Conservation (phyloP, 768 basidiomycete genomes). For the Psilocybe azurescens region DNA sequence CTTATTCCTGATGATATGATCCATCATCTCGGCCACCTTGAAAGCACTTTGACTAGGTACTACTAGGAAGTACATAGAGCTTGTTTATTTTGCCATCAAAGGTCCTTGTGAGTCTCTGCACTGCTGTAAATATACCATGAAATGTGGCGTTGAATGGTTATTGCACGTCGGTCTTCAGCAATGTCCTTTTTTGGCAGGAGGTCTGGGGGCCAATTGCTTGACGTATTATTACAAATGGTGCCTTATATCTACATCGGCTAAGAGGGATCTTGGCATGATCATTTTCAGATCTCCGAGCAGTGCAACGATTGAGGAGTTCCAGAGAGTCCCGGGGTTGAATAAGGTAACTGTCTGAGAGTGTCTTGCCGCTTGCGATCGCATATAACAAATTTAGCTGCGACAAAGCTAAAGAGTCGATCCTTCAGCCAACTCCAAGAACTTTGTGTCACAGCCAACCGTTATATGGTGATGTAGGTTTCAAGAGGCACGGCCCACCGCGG, state of each 20-base stretch:
- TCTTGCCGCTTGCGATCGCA: neutral
- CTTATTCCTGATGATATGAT: neutral
- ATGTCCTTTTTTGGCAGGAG: neutral
- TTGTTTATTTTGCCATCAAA: too few species aligned
- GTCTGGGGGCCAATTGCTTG: neutral
- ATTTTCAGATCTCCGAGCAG: neutral
- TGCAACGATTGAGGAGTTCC: neutral
- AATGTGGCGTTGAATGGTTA: too few species aligned
- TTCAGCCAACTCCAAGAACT: neutral
- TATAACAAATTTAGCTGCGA: neutral
- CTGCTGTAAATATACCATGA: too few species aligned
- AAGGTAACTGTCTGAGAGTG: neutral
- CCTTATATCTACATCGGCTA: neutral
- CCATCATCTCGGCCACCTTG: neutral
- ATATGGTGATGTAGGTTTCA: neutral
- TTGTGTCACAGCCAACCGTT: neutral
- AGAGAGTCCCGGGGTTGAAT: neutral
- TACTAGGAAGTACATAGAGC: too few species aligned
- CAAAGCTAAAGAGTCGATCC: neutral
- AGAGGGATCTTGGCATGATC: neutral
- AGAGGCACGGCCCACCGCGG: neutral
- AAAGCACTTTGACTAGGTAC: neutral
- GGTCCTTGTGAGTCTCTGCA: too few species aligned
- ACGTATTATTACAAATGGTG: neutral
- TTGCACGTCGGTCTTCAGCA: neutral